Percentiles rank a stretch among this genome's conserved stretches.
These are phyloP conservation scores for Candida smagusa DNA, from an alignment of 1,139 yeast species.

Conservation along the genomic window DNA sequence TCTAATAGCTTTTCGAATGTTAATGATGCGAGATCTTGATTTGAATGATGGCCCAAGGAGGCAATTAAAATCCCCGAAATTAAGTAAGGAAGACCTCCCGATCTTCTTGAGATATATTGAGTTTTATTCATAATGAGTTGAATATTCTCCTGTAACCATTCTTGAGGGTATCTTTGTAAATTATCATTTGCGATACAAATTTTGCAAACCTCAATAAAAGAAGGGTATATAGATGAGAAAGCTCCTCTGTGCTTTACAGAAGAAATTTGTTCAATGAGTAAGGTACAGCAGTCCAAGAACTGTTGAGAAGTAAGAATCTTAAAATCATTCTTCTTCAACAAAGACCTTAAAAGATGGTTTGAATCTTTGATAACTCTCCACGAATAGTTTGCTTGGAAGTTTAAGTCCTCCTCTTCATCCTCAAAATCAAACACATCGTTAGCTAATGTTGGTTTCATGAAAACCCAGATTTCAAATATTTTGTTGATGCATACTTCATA, in stretches of 20 bases:
- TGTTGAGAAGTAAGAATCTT: slow-evolving; percentile 1
- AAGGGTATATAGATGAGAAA: slow-evolving; percentile 80
- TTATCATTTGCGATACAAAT: slow-evolving; percentile 37
- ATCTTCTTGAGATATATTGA: slow-evolving; percentile 77
- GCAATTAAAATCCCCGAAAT: slow-evolving; percentile 71
- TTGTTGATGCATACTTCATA: slow-evolving; percentile 7
- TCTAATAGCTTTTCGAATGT: slow-evolving; percentile 52
- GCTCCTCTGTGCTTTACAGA: slow-evolving; percentile 88
- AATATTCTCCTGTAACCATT: slow-evolving; percentile 59
- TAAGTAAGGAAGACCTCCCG: slow-evolving; percentile 86
- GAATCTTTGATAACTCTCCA: slow-evolving; percentile 89
- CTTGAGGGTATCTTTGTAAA: slow-evolving; percentile 31
- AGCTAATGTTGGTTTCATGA: slow-evolving; percentile 53
- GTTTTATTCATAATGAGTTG: slow-evolving; percentile 51
- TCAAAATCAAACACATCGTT: slow-evolving; percentile 46
- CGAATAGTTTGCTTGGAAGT: slow-evolving; percentile 53
- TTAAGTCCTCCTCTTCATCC: slow-evolving; percentile 38
- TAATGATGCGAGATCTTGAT: slow-evolving; percentile 6
- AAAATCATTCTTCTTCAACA: slow-evolving; percentile 22
- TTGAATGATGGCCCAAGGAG: slow-evolving; percentile 1
- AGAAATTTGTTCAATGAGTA: slow-evolving; percentile 64
- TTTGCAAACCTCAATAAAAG: slow-evolving; percentile 62
- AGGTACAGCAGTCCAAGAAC: slow-evolving; percentile 25
- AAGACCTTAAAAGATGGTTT: slow-evolving; percentile 47
- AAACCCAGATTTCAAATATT: slow-evolving; percentile 47